A percentile compares a stretch with the other conserved stretches of the same genome.
phyloP scores from a whole-genome alignment of 2,329 filamentous ascomycete species.

The Fusarium sp. region DNA sequence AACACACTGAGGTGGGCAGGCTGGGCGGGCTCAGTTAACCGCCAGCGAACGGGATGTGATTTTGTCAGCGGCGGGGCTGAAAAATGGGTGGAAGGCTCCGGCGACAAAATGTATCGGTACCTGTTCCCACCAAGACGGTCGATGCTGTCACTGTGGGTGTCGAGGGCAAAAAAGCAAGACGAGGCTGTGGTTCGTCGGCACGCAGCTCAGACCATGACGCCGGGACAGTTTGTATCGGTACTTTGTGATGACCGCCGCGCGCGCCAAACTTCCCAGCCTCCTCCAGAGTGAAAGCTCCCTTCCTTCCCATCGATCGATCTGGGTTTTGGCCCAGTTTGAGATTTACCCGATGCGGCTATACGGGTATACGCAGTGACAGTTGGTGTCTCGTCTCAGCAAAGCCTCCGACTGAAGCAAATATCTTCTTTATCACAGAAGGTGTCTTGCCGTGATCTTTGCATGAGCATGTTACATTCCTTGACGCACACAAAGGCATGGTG shows the following conservation, averaged over 20 bases:
- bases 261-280: background rate
- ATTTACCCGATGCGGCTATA: conserved; percentile 24
- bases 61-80: conserved; percentile 37
- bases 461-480: background rate
- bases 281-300: background rate
- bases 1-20: background rate
- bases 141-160: conserved; percentile 24
- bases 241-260: conserved; percentile 17
- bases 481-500: background rate
- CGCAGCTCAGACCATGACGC: conserved; percentile 29
- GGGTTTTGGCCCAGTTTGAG: background rate
- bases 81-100: background rate
- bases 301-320: background rate
- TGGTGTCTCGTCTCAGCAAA: conserved; percentile 1
- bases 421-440: background rate
- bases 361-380: background rate
- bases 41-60: conserved; percentile 3
- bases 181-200: conserved; percentile 4
- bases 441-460: background rate
- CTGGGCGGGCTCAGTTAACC: background rate
- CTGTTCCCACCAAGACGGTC: conserved; percentile 6
- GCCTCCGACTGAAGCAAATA: background rate
- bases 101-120: conserved; percentile 21
- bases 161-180: conserved; percentile 9
- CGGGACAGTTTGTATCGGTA: conserved; percentile 30